Evolutionary conservation across 495 filamentous ascomycete species (phyloP), one percentile per base, ranked within the genome.

Genomic region (Neurospora sp.): DNA sequence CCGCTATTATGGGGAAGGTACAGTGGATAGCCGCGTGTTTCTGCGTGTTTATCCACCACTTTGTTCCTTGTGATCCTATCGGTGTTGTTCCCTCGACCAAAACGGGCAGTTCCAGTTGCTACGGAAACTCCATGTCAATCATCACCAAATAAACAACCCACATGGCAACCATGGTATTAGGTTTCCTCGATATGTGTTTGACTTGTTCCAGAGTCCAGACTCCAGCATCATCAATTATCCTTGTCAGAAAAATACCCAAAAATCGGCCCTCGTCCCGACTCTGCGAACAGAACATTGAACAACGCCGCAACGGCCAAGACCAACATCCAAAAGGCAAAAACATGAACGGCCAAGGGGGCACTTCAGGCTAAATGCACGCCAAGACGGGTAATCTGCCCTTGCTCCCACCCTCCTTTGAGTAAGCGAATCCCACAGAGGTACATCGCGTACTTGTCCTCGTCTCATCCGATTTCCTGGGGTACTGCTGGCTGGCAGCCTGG

Each of bases 301-400:
- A 8, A 35, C 11, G 53, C 27, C 53, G 53, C 53, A 1, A 48
- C n/a, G 35, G 53, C 53, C 12, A 61, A 61, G 53, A 61, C 53
- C 53, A 61, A 16, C 53, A 31, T 31, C 53, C 72, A 18, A 70
- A 35, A 11, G 22, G 14, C 20, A 27, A 71, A 48, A 48, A 61
- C 46, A 39, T 37, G 3, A 40, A 71, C 61, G 9, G 3, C 20
- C 72, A 74, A 71, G 40, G 70, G 39, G 39, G 12, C 9, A 41
- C 16, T 77, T 77, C 74, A 77, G 77, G 72, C 77, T 77, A 75
- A 77, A 74, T 73, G 68, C 27, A 9, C 12, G 77, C 77, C 75
- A 78, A 78, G 77, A 71, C 77, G 77, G 77, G 71, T 77, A 74
- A 77, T 71, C 10, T 65, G 18, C n/a, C 37, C 42, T 69, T 61